These are phyloP conservation scores for Kandelia obovata DNA, from an alignment of 345 rosid species.

Conservation along the genomic window DNA sequence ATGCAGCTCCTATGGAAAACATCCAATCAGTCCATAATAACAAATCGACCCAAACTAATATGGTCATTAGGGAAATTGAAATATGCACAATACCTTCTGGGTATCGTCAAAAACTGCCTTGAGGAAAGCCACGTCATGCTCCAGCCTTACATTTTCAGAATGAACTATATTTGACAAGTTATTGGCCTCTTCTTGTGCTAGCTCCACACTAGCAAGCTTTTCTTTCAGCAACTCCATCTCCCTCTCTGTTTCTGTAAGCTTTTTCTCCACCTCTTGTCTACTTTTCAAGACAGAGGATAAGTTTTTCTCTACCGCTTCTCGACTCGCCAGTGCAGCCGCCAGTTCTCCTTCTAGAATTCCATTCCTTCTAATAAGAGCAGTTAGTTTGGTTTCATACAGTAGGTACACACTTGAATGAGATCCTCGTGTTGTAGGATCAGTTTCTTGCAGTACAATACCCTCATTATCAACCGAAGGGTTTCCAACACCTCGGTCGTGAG, in stretches of 20 bases:
- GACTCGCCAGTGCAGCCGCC: conserved; percentile 59
- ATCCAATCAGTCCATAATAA: conserved; percentile 15
- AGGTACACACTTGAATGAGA: conserved; percentile 62
- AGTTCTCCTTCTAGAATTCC: conserved; percentile 74
- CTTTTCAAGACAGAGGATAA: conserved; percentile 61
- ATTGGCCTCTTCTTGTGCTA: conserved; percentile 87
- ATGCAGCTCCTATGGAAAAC: conserved; percentile 63
- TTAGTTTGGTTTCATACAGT: conserved; percentile 70
- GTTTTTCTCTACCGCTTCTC: conserved; percentile 70
- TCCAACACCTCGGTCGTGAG: conserved; percentile 36
- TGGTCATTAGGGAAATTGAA: not conserved
- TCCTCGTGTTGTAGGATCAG: conserved; percentile 40
- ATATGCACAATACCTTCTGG: conserved; percentile 57
- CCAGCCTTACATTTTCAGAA: conserved; percentile 92
- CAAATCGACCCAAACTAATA: not conserved
- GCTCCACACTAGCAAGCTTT: conserved; percentile 68
- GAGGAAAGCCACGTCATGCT: conserved; percentile 94
- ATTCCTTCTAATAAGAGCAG: conserved; percentile 64
- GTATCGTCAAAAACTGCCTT: conserved; percentile 95
- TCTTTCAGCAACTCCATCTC: conserved; percentile 88
- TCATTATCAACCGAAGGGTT: conserved; percentile 41
- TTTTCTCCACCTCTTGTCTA: conserved; percentile 84
- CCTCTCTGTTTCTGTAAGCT: conserved; percentile 50
- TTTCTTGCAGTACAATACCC: conserved; percentile 42
- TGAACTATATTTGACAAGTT: conserved; percentile 83